Conservation (phyloP, 306 rosid species). For the Malus orientalis region DNA sequence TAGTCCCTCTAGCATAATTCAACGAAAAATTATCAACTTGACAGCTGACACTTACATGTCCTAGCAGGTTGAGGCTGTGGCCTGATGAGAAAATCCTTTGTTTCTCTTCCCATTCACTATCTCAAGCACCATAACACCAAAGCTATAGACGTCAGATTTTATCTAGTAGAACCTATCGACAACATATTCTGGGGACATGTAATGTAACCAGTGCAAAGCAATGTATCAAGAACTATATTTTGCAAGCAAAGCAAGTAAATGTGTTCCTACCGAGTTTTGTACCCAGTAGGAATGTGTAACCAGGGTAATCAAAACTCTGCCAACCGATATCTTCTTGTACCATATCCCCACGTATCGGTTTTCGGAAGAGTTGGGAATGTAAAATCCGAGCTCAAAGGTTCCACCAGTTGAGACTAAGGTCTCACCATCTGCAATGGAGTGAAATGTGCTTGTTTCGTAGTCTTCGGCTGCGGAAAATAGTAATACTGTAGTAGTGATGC, state of each 20-base stretch:
- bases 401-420: background rate
- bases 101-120: conserved; percentile 22
- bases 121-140: conserved; percentile 30
- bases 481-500: no score
- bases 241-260: no score
- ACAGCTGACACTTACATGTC: conserved; percentile 6
- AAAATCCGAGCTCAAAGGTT: conserved; percentile 15
- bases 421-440: background rate
- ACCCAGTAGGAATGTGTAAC: no score
- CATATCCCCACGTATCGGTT: conserved; percentile 17
- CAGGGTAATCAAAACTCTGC: no score
- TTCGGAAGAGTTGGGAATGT: background rate
- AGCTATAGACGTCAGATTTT: conserved; percentile 36
- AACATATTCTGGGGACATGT: conserved; percentile 40
- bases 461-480: no score
- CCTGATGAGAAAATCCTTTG: background rate
- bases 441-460: no score
- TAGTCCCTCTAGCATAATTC: no score
- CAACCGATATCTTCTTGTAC: background rate
- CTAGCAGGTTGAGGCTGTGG: conserved; percentile 4
- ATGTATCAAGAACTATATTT: background rate
- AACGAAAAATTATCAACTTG: no score
- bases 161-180: conserved; percentile 32
- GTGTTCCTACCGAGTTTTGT: no score
- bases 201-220: conserved; percentile 11